phyloP scores from a whole-genome alignment of 176 grass and related monocot species.

The Hordeum vulgare region DNA sequence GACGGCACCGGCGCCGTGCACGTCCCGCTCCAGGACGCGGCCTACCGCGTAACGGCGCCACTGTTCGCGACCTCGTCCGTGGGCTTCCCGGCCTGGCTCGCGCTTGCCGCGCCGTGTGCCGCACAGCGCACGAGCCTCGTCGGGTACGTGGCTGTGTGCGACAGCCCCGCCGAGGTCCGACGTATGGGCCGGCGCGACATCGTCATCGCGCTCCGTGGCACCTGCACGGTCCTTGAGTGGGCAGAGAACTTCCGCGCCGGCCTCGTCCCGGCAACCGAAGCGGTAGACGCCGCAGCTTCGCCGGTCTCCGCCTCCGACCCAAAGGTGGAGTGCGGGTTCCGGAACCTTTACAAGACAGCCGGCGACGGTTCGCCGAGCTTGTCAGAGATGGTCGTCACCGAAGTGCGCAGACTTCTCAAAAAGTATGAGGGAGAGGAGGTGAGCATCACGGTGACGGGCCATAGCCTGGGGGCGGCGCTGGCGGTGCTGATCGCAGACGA shows the following conservation, averaged over 20 bases:
- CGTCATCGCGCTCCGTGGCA: conserved; percentile 58
- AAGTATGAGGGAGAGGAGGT: conserved; percentile 45
- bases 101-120: conserved; percentile 26
- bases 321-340: conserved; percentile 66
- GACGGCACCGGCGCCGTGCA: neutral
- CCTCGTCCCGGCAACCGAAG: conserved; percentile 27
- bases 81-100: conserved; percentile 24
- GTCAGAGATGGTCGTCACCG: conserved; percentile 38
- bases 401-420: conserved; percentile 20
- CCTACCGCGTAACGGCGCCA: conserved; percentile 45
- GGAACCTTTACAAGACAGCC: conserved; percentile 46
- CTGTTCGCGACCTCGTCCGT: conserved; percentile 45
- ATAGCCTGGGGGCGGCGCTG: conserved; percentile 56
- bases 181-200: conserved; percentile 72
- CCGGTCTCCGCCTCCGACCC: neutral
- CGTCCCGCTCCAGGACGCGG: conserved; percentile 29
- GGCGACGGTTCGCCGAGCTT: conserved; percentile 28
- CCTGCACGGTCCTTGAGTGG: conserved; percentile 64
- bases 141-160: conserved; percentile 62
- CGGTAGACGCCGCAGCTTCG: neutral
- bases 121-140: conserved; percentile 38
- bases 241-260: conserved; percentile 57
- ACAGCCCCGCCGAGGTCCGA: conserved; percentile 29
- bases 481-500: conserved; percentile 59
- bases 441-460: conserved; percentile 53